These are phyloP conservation scores for Calonectria ilicicola DNA, from an alignment of 2,329 filamentous ascomycete genomes.

Conservation along the genomic window DNA sequence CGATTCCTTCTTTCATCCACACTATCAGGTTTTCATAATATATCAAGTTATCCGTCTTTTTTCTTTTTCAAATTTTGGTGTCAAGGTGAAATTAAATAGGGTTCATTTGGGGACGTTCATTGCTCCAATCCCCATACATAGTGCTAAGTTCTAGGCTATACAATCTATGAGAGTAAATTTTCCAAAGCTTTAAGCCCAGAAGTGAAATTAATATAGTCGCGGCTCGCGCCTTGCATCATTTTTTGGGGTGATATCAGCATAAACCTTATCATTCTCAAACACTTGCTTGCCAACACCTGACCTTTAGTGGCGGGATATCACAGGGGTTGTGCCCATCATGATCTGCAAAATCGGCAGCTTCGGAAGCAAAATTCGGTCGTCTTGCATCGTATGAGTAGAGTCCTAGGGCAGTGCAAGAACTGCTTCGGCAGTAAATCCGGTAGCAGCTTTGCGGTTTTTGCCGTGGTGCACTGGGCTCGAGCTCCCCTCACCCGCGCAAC, in stretches of 20 bases:
- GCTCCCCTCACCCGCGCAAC: not conserved
- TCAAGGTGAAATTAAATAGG: too few species aligned
- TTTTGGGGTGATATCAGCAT: not conserved
- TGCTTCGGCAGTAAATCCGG: not conserved
- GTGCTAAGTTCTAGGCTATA: too few species aligned
- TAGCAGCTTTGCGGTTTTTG: not conserved
- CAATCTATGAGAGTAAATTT: not conserved
- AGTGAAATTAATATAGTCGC: not conserved
- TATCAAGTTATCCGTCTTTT: too few species aligned
- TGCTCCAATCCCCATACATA: too few species aligned
- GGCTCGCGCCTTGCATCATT: not conserved
- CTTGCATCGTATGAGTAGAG: too few species aligned
- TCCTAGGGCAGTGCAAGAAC: not conserved
- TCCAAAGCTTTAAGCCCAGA: not conserved
- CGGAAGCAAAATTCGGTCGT: not conserved
- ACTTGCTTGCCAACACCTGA: not conserved
- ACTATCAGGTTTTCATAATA: too few species aligned
- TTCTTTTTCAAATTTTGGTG: too few species aligned
- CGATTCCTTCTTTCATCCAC: too few species aligned
- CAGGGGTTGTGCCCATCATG: not conserved
- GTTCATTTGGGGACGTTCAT: too few species aligned
- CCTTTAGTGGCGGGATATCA: not conserved
- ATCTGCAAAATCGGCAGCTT: not conserved
- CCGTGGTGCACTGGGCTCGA: not conserved
- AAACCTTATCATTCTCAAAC: not conserved